Percentiles rank a stretch among this genome's conserved stretches.
Evolutionary conservation across 2,329 filamentous ascomycete genomes (phyloP).

Genomic region (Aspergillus phoenicis): DNA sequence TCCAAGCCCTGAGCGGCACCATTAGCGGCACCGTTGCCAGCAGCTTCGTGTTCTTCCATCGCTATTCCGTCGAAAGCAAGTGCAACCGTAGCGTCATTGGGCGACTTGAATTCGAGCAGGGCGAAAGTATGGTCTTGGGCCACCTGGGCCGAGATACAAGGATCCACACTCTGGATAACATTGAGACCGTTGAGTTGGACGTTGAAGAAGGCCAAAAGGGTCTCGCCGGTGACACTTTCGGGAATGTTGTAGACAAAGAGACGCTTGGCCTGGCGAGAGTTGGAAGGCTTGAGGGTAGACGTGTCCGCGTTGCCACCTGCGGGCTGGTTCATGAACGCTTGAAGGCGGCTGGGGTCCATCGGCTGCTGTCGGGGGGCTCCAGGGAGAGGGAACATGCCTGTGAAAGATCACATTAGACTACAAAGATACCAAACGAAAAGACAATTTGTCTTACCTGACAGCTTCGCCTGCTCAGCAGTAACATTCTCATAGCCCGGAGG

Average conservation of each 20-base stretch:
- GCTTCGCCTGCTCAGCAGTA: constrained; percentile 95
- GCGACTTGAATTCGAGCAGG: constrained; percentile 84
- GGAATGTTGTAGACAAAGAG: constrained; percentile 86
- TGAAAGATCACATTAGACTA: constrained; percentile 4
- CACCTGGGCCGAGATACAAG: constrained; percentile 81
- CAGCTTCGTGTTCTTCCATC: constrained; percentile 73
- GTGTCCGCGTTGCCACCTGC: constrained; percentile 68
- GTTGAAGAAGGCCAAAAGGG: constrained; percentile 85
- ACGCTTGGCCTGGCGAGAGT: constrained; percentile 91
- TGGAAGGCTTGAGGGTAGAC: constrained; percentile 84
- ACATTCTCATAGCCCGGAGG: constrained; percentile 97
- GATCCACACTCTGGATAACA: constrained; percentile 78
- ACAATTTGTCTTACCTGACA: constrained; percentile 62
- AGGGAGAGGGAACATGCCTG: constrained; percentile 94
- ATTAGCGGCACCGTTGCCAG: constrained; percentile 48
- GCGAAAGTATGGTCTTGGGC: constrained; percentile 79
- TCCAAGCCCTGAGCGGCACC: constrained; percentile 61
- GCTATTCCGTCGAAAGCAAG: constrained; percentile 85
- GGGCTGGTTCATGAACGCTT: constrained; percentile 93
- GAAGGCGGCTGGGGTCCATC: constrained; percentile 90
- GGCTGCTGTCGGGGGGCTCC: constrained; percentile 92
- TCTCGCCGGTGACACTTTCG: constrained; percentile 70
- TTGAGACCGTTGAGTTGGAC: constrained; percentile 96
- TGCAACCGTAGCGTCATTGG: constrained; percentile 86
- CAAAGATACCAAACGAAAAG: not conserved